These are phyloP conservation scores for Hypomyces perniciosus DNA, from an alignment of 2,329 filamentous ascomycete genomes.

Conservation along the genomic window DNA sequence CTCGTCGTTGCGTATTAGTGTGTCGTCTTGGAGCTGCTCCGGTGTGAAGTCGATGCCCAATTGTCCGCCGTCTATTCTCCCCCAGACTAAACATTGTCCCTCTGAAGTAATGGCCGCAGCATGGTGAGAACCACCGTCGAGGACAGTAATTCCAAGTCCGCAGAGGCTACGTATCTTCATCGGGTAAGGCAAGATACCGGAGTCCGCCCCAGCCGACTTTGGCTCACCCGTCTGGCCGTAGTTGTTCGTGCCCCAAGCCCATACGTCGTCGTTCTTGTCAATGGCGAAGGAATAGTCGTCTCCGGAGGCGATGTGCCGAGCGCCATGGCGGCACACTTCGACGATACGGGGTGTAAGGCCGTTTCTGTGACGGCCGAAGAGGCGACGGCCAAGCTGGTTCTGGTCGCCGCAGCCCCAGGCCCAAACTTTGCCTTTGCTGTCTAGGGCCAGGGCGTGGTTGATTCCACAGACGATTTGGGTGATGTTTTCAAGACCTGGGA, in stretches of 20 bases:
- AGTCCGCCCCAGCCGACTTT: background rate
- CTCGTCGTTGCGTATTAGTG: background rate
- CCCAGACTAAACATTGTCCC: constrained; percentile 41
- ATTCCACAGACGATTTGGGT: constrained; percentile 54
- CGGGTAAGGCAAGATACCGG: background rate
- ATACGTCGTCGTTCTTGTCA: constrained; percentile 54
- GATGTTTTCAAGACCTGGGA: constrained; percentile 53
- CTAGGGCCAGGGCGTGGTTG: constrained; percentile 61
- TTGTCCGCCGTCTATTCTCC: constrained; percentile 37
- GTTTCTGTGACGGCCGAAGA: constrained; percentile 45
- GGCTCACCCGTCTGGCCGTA: constrained; percentile 57
- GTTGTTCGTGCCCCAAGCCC: constrained; percentile 65
- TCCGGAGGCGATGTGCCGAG: constrained; percentile 42
- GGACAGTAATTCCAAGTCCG: constrained; percentile 46
- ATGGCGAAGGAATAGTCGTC: constrained; percentile 67
- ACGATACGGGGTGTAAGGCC: constrained; percentile 38
- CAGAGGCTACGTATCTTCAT: constrained; percentile 41
- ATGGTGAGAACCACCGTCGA: constrained; percentile 40
- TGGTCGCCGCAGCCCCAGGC: constrained; percentile 33
- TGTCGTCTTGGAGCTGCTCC: background rate
- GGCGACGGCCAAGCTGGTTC: constrained; percentile 41
- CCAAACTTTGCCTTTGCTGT: constrained; percentile 39
- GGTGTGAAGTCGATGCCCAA: constrained; percentile 10
- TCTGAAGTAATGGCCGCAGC: constrained; percentile 38
- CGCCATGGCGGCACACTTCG: constrained; percentile 28